Evolutionary conservation across 345 rosid genomes (phyloP).

Genomic region (Melaleuca alternifolia): DNA sequence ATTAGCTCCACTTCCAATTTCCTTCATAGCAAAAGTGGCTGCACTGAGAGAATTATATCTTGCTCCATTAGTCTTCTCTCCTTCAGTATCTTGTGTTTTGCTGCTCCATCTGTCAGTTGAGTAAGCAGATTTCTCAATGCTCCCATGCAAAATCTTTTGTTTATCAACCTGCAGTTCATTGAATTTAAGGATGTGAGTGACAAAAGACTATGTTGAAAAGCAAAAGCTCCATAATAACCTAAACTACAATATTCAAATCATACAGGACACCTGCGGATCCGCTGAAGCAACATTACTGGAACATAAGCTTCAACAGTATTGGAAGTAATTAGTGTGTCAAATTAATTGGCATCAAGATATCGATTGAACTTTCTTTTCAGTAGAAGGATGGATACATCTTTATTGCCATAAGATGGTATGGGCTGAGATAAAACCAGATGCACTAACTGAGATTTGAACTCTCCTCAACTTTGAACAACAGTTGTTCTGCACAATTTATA

Average conservation of each 20-base stretch:
- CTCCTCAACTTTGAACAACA: not conserved
- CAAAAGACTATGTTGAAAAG: not conserved
- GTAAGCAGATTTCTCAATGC: constrained; percentile 34
- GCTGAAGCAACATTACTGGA: not conserved
- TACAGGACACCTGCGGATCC: not conserved
- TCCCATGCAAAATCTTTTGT: constrained; percentile 68
- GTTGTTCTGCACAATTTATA: not conserved
- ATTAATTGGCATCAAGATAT: not conserved
- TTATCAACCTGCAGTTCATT: constrained; percentile 53
- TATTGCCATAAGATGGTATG: not conserved
- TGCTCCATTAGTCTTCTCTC: constrained; percentile 2
- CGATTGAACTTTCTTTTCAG: not conserved
- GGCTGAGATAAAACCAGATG: not conserved
- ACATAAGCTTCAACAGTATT: not conserved
- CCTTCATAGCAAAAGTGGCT: not conserved
- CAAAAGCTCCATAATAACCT: not conserved
- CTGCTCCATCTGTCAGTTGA: constrained; percentile 14
- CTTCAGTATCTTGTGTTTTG: not conserved
- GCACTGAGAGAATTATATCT: not conserved
- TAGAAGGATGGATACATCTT: not conserved
- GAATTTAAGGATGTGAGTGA: not conserved
- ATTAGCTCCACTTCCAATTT: not conserved
- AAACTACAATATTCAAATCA: not conserved
- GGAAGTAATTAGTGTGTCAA: not conserved
- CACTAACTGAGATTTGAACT: not conserved